phyloP scores from a whole-genome alignment of 257 asterid genomes.

The Solanum clarkiae region DNA sequence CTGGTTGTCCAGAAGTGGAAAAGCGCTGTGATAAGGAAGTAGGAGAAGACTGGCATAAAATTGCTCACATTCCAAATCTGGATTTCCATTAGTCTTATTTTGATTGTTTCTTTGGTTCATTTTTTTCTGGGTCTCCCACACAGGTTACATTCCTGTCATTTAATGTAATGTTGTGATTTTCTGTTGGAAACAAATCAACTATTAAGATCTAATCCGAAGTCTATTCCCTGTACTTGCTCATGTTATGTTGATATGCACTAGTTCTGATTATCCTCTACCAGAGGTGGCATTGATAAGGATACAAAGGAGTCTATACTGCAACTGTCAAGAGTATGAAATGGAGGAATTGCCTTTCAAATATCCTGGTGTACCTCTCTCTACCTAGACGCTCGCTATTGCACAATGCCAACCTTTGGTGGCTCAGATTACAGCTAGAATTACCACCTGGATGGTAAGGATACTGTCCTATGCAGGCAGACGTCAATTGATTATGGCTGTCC shows the following conservation, averaged over 20 bases:
- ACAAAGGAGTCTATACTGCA: too few relatives aligned
- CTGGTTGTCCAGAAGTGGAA: constrained; percentile 1
- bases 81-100: background rate
- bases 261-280: background rate
- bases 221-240: background rate
- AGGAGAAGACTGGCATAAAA: constrained; percentile 20
- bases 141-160: background rate
- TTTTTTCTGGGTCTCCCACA: background rate
- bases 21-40: constrained; percentile 7
- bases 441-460: too few relatives aligned
- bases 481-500: too few relatives aligned
- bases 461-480: too few relatives aligned
- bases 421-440: too few relatives aligned
- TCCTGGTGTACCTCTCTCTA: too few relatives aligned
- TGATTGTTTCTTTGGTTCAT: background rate
- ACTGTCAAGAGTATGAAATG: too few relatives aligned
- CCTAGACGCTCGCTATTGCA: too few relatives aligned
- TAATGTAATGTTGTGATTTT: background rate
- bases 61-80: constrained; percentile 7
- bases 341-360: too few relatives aligned
- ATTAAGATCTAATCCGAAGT: background rate
- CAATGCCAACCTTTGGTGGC: too few relatives aligned
- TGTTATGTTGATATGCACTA: background rate
- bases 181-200: background rate
- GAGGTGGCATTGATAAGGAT: too few relatives aligned